Percentiles rank a stretch among this genome's conserved stretches.
phyloP scores from a whole-genome alignment of 441 rosid species.

The Populus hybrid region DNA sequence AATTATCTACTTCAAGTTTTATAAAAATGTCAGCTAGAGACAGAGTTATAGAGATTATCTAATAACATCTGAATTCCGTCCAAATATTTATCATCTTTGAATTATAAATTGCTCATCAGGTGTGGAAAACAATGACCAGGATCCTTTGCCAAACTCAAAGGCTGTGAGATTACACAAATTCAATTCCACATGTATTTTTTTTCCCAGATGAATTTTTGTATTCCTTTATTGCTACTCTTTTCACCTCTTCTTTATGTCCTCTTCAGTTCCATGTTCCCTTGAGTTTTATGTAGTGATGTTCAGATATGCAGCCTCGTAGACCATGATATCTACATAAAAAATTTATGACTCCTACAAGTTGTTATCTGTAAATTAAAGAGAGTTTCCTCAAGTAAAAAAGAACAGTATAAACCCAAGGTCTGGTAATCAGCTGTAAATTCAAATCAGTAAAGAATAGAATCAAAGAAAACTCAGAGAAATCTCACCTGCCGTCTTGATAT shows the following conservation, averaged over 20 bases:
- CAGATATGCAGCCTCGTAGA: not conserved
- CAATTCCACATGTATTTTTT: not conserved
- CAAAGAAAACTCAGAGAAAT: constrained; percentile 17
- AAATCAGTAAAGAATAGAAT: constrained; percentile 6
- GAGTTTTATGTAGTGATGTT: not conserved
- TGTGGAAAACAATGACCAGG: not conserved
- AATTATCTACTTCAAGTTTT: not conserved
- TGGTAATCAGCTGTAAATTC: not conserved
- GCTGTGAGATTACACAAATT: not conserved
- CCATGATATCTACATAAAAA: not conserved
- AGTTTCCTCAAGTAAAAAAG: not conserved
- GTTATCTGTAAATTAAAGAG: constrained; percentile 2
- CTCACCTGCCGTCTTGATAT: constrained; percentile 89
- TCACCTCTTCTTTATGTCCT: not conserved
- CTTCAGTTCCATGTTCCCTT: not conserved
- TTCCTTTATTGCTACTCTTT: not conserved
- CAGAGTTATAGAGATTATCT: not conserved
- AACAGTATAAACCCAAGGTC: not conserved
- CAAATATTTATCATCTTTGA: not conserved
- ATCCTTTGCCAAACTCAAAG: not conserved
- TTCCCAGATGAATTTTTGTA: not conserved
- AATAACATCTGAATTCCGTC: not conserved
- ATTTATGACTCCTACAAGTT: not conserved
- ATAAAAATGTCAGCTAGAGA: not conserved
- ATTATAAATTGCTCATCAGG: not conserved